These are phyloP conservation scores for Xylaria sp. DNA, from an alignment of 2,329 filamentous ascomycete species.

Conservation along the genomic window DNA sequence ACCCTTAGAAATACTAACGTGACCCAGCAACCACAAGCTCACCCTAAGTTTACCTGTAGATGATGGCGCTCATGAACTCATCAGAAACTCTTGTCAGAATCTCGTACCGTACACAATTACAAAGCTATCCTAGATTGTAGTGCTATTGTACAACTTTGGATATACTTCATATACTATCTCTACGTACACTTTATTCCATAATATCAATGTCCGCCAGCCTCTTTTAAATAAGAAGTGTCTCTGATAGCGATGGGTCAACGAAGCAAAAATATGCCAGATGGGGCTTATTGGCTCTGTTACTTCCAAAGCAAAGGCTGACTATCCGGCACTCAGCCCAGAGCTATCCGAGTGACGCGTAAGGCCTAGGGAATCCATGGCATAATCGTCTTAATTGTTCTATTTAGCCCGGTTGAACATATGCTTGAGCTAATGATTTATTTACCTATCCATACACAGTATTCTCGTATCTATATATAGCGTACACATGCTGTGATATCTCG, in stretches of 20 bases:
- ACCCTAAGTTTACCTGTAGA: not conserved
- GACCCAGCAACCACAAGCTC: slow-evolving; percentile 9
- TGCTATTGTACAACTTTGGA: not conserved
- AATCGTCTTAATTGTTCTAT: not conserved
- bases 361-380: not conserved
- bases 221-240: not conserved
- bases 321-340: not conserved
- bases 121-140: not conserved
- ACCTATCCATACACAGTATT: not conserved
- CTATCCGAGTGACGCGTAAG: not conserved
- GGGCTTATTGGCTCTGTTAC: not conserved
- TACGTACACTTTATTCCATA: too few relatives aligned
- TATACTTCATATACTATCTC: not conserved
- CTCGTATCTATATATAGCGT: not conserved
- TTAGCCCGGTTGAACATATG: not conserved
- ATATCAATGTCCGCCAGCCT: too few relatives aligned
- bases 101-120: not conserved
- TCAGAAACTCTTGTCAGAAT: not conserved
- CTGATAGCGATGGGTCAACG: not conserved
- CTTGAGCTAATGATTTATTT: not conserved
- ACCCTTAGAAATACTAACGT: not conserved
- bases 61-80: not conserved
- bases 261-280: not conserved
- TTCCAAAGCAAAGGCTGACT: not conserved
- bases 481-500: not conserved